These are phyloP conservation scores for Xylaria hypoxylon DNA, from an alignment of 2,329 filamentous ascomycete genomes.

Conservation along the genomic window DNA sequence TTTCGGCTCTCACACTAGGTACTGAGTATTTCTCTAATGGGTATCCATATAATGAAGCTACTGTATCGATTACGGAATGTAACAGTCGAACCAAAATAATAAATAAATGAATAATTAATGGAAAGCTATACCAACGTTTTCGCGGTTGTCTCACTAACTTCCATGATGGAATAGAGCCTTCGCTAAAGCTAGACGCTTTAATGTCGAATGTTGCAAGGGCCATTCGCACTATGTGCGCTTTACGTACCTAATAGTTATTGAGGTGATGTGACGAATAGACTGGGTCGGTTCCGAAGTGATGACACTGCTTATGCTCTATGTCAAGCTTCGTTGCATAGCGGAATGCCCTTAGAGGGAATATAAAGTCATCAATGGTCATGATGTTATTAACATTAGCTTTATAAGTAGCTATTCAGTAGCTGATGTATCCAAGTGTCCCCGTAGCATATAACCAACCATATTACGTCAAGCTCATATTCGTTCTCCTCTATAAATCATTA, in stretches of 20 bases:
- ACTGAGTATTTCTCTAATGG: neutral
- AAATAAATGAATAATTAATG: neutral
- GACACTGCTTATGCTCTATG: too few species aligned
- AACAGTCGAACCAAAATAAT: neutral
- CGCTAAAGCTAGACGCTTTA: too few species aligned
- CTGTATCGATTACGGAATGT: neutral
- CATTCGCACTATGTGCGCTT: too few species aligned
- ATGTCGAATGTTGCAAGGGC: too few species aligned
- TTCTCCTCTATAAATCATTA: neutral
- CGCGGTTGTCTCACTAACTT: too few species aligned
- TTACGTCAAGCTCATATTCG: constrained; percentile 4
- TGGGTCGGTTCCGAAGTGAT: too few species aligned
- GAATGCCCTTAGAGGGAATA: neutral
- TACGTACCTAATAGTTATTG: too few species aligned
- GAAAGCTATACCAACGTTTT: too few species aligned
- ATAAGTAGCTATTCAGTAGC: neutral
- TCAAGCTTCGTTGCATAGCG: neutral
- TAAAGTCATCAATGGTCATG: neutral
- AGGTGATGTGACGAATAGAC: too few species aligned
- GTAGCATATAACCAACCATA: neutral
- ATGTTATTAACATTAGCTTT: constrained; percentile 28
- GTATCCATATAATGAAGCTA: neutral
- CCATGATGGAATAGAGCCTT: too few species aligned
- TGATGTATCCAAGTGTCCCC: neutral
- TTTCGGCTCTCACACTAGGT: constrained; percentile 6